Conservation (phyloP, 495 filamentous ascomycete genomes). For the Margaritispora aquatica region DNA sequence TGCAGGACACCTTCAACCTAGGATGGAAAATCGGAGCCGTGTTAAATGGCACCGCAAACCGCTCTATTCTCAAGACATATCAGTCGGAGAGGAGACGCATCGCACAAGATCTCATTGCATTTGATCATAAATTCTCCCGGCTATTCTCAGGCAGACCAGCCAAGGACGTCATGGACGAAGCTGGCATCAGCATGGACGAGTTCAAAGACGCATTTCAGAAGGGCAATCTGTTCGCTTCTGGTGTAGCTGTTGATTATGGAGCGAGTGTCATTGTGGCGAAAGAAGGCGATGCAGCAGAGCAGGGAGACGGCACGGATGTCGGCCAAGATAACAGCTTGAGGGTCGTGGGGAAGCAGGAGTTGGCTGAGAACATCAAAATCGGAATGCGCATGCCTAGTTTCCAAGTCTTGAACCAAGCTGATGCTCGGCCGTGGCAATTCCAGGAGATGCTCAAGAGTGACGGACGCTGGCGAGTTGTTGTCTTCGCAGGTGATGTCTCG, state of each 20-base stretch:
- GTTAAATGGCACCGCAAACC: constrained; percentile 43
- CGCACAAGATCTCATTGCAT: constrained; percentile 67
- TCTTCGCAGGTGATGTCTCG: constrained; percentile 57
- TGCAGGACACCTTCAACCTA: constrained; percentile 62
- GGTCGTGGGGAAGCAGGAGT: constrained; percentile 14
- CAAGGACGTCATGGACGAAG: constrained; percentile 29
- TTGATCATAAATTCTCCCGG: constrained; percentile 54
- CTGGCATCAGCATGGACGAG: constrained; percentile 36
- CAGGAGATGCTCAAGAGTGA: constrained; percentile 38
- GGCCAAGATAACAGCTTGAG: constrained; percentile 17
- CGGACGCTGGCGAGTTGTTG: constrained; percentile 59
- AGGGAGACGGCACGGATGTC: constrained; percentile 50
- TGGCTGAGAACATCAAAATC: constrained; percentile 40
- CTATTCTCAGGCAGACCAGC: constrained; percentile 38
- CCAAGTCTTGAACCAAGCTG: constrained; percentile 53
- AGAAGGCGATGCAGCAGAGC: constrained; percentile 10
- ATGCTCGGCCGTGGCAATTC: constrained; percentile 53
- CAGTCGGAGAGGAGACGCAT: constrained; percentile 60
- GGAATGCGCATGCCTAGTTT: constrained; percentile 53
- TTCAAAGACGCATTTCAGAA: constrained; percentile 35
- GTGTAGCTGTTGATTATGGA: constrained; percentile 28
- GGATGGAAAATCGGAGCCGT: constrained; percentile 69
- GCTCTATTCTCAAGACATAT: constrained; percentile 60
- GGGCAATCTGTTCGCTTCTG: constrained; percentile 30
- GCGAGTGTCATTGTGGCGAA: constrained; percentile 46